phyloP scores from a whole-genome alignment of 2,329 filamentous ascomycete species.

The Fonsecaea erecta region DNA sequence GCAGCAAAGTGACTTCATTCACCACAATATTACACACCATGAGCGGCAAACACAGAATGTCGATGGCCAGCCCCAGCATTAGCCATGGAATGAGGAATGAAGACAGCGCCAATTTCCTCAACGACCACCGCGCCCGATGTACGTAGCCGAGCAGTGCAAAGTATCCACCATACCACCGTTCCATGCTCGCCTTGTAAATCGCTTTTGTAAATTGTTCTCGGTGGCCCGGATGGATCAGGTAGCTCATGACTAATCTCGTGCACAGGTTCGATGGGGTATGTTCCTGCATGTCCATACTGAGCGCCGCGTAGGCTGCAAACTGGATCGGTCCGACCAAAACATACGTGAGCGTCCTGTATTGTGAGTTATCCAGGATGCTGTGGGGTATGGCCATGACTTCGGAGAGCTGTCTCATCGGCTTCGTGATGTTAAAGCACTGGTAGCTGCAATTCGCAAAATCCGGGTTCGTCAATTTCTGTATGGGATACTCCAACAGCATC shows the following conservation, averaged over 20 bases:
- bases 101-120: slow-evolving; percentile 19
- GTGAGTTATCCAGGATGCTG: slow-evolving; percentile 28
- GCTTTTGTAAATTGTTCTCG: slow-evolving; percentile 31
- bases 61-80: slow-evolving; percentile 36
- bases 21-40: slow-evolving; percentile 39
- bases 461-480: slow-evolving; percentile 29
- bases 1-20: slow-evolving; percentile 38
- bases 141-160: slow-evolving; percentile 37
- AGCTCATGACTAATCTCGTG: slow-evolving; percentile 34
- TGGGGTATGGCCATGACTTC: slow-evolving; percentile 37
- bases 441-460: slow-evolving; percentile 40
- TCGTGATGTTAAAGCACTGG: slow-evolving; percentile 36
- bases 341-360: slow-evolving; percentile 30
- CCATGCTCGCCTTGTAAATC: slow-evolving; percentile 38
- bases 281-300: slow-evolving; percentile 31
- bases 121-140: slow-evolving; percentile 21
- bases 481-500: slow-evolving; percentile 32
- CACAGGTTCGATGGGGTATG: slow-evolving; percentile 36
- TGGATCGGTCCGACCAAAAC: slow-evolving; percentile 36
- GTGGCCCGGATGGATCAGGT: slow-evolving; percentile 30
- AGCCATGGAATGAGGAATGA: slow-evolving; percentile 34
- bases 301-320: slow-evolving; percentile 37
- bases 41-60: slow-evolving; percentile 36
- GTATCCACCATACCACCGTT: slow-evolving; percentile 39
- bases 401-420: slow-evolving; percentile 34